Percentiles rank a stretch among this genome's conserved stretches.
Evolutionary conservation across 768 basidiomycete species (phyloP).

Genomic region (Pisolithus orientalis): DNA sequence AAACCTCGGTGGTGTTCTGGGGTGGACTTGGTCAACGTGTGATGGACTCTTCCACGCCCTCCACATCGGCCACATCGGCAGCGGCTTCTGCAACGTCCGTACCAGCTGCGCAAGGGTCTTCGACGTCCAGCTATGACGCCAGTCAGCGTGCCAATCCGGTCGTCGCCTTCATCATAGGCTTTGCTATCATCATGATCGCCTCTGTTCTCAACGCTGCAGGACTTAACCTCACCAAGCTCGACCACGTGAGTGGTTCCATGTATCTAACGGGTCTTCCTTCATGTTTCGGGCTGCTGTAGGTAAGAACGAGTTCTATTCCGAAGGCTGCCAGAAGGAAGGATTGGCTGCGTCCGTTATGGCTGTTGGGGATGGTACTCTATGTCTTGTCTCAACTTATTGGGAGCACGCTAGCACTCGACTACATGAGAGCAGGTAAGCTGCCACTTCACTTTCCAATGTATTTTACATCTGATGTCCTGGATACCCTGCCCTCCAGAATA

Average conservation of each 20-base stretch:
- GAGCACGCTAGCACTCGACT: slow-evolving; percentile 80
- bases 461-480: slow-evolving; percentile 9
- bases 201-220: slow-evolving; percentile 88
- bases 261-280: background rate
- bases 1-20: background rate
- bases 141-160: slow-evolving; percentile 49
- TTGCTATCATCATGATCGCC: slow-evolving; percentile 77
- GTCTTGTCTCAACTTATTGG: slow-evolving; percentile 87
- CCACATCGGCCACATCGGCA: slow-evolving; percentile 4
- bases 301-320: slow-evolving; percentile 69
- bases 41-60: slow-evolving; percentile 13
- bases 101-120: slow-evolving; percentile 11
- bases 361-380: slow-evolving; percentile 90
- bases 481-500: slow-evolving; percentile 53
- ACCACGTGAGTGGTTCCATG: slow-evolving; percentile 55
- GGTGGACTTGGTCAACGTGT: background rate
- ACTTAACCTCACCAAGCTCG: slow-evolving; percentile 91
- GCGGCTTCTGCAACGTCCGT: slow-evolving; percentile 9
- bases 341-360: slow-evolving; percentile 83
- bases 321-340: slow-evolving; percentile 68
- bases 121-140: slow-evolving; percentile 17
- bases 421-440: slow-evolving; percentile 74
- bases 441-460: background rate
- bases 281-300: slow-evolving; percentile 32
- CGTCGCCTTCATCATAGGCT: slow-evolving; percentile 75